phyloP scores from a whole-genome alignment of 179 eudicot species.

The Dionaea muscipula region DNA sequence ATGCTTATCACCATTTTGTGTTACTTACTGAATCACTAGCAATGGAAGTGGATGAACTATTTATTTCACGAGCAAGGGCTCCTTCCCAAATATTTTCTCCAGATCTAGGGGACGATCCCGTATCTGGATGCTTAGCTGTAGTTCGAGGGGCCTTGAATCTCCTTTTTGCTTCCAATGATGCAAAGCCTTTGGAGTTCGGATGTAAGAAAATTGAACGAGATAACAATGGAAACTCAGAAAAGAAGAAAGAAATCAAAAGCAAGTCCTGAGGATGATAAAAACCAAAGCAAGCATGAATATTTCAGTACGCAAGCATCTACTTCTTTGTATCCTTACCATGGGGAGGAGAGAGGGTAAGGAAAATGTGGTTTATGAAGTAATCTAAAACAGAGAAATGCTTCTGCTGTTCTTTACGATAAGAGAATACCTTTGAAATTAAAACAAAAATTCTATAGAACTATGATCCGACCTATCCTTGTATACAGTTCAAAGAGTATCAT shows the following conservation, averaged over 20 bases:
- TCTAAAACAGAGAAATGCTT: too few species aligned
- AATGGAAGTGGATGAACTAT: conserved; percentile 15
- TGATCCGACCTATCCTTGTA: too few species aligned
- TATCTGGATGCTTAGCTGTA: conserved; percentile 27
- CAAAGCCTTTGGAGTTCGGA: conserved; percentile 53
- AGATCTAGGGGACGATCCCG: conserved; percentile 20
- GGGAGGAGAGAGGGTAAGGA: too few species aligned
- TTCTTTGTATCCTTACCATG: too few species aligned
- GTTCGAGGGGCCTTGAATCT: conserved; percentile 64
- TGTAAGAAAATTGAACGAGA: conserved; percentile 26
- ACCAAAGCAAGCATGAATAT: too few species aligned
- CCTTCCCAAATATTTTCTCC: conserved; percentile 17
- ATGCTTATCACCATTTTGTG: background rate
- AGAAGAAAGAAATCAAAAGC: background rate
- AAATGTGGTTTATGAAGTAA: too few species aligned
- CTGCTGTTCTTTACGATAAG: too few species aligned
- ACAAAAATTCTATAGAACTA: too few species aligned
- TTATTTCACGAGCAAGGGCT: conserved; percentile 17
- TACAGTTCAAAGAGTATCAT: too few species aligned
- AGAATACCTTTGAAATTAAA: too few species aligned
- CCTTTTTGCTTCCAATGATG: conserved; percentile 91
- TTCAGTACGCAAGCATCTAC: too few species aligned
- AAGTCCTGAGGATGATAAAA: too few species aligned
- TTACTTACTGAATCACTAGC: conserved; percentile 27
- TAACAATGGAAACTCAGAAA: background rate